phyloP scores from a whole-genome alignment of 495 filamentous ascomycete species.

The Articulospora tetracladia region DNA sequence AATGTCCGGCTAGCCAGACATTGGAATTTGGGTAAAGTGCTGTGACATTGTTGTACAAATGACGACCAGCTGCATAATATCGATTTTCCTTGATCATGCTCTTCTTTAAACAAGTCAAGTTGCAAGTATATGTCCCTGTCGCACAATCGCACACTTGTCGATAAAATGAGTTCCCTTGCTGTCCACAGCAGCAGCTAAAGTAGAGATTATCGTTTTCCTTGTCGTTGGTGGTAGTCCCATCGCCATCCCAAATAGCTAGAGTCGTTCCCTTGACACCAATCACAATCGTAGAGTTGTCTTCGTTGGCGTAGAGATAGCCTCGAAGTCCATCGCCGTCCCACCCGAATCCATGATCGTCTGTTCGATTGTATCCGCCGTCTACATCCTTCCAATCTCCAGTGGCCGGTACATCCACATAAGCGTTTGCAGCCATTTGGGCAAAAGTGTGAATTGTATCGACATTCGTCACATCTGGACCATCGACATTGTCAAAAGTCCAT shows the following conservation, averaged over 20 bases:
- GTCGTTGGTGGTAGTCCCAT: conserved; percentile 93
- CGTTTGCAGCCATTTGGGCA: conserved; percentile 82
- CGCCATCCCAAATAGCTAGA: conserved; percentile 87
- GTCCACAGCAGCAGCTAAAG: conserved; percentile 95
- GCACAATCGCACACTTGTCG: conserved; percentile 90
- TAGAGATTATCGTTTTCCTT: conserved; percentile 97
- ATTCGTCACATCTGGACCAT: conserved; percentile 79
- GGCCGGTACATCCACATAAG: conserved; percentile 72
- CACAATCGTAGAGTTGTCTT: conserved; percentile 80
- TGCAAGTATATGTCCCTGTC: conserved; percentile 78
- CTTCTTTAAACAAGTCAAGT: conserved; percentile 78
- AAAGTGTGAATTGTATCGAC: conserved; percentile 80
- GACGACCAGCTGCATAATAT: conserved; percentile 82
- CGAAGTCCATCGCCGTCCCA: conserved; percentile 88
- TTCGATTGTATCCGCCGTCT: conserved; percentile 74
- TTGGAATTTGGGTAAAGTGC: conserved; percentile 80
- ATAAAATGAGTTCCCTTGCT: conserved; percentile 85
- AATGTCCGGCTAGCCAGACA: conserved; percentile 64
- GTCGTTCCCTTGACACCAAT: conserved; percentile 92
- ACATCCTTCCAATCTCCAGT: conserved; percentile 82
- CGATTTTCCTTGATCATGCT: conserved; percentile 76
- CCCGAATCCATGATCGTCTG: conserved; percentile 83
- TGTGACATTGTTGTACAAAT: conserved; percentile 90
- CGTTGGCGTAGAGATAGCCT: conserved; percentile 87
- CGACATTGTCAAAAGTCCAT: conserved; percentile 79